Evolutionary conservation across 305 asterid species (phyloP), one percentile per base, ranked within the genome.

Genomic region (Fraxinus platypoda): DNA sequence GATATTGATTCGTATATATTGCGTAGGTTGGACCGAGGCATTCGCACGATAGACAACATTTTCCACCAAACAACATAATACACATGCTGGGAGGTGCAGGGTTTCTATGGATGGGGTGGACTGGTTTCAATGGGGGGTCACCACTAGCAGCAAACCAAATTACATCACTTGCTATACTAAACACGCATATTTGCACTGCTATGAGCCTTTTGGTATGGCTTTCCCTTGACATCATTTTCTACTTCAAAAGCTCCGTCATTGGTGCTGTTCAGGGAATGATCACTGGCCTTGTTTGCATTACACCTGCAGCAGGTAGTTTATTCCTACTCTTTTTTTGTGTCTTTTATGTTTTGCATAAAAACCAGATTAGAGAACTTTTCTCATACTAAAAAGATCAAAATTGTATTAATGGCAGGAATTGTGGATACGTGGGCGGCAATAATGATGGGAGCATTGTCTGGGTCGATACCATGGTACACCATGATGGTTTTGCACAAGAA

Each of bases 71-170:
- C 82, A 88, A 88, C 87, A 88, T 83, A 62, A 88, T 88, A 59
- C 87, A 81, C 83, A 75, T 88, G 75, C 76, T 88, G 31, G 89
- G 88, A 41, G 90, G 90, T n/a, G 90, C 90, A 13, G 90, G 90
- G 8, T 85, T 88, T 72, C 80, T 88, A 1, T 85, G 90, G 90
- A 82, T 88, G 87, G 90, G 89, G n/a, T 88, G 90, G 89, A 82
- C 80, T n/a, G 90, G 89, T 21, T 88, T 85, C 81, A 88, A 88
- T 86, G 90, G 90, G 30, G 90, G 90, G 80, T 85, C 90, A 23
- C 84, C 90, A 6, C 80, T 85, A 23, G 82, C 87, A 19, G 87
- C 87, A 2, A 76, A 82, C 33, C 77, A 81, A 26, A 81, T 83
- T 34, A 33, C 90, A 23, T 88, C 89, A 3, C 87, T 85, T 59